These are phyloP conservation scores for Luzula sylvatica DNA, from an alignment of 176 grass and related monocot genomes.

Conservation along the genomic window DNA sequence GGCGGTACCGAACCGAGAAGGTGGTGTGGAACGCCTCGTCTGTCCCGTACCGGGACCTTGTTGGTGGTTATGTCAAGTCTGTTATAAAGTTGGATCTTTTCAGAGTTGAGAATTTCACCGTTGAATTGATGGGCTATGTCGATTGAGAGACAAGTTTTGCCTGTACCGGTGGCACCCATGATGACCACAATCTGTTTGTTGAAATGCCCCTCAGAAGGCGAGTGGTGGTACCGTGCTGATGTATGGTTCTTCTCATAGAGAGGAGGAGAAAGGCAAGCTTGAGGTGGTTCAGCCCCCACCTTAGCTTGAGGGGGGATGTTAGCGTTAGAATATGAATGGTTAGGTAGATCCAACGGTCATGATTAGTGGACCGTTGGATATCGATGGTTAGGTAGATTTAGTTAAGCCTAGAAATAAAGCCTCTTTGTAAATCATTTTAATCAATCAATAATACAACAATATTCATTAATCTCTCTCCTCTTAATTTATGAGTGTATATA, in stretches of 20 bases:
- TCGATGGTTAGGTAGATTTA: slow-evolving; percentile 13
- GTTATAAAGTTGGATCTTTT: slow-evolving; percentile 68
- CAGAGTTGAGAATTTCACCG: slow-evolving; percentile 66
- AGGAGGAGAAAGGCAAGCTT: too few species aligned
- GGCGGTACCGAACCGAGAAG: slow-evolving; percentile 46
- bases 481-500: too few species aligned
- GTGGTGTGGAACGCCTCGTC: slow-evolving; percentile 57
- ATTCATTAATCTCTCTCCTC: too few species aligned
- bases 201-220: not conserved
- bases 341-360: too few species aligned
- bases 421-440: too few species aligned
- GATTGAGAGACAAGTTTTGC: slow-evolving; percentile 75
- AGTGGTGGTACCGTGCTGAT: too few species aligned
- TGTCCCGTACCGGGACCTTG: slow-evolving; percentile 40
- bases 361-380: too few species aligned
- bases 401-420: too few species aligned
- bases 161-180: slow-evolving; percentile 60
- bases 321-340: not conserved
- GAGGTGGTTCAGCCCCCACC: too few species aligned
- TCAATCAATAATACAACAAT: too few species aligned
- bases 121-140: slow-evolving; percentile 36
- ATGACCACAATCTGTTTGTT: slow-evolving; percentile 36
- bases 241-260: too few species aligned
- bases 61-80: slow-evolving; percentile 74
- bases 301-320: too few species aligned